phyloP scores from a whole-genome alignment of 306 rosid species.

The Prunus fruticosa region DNA sequence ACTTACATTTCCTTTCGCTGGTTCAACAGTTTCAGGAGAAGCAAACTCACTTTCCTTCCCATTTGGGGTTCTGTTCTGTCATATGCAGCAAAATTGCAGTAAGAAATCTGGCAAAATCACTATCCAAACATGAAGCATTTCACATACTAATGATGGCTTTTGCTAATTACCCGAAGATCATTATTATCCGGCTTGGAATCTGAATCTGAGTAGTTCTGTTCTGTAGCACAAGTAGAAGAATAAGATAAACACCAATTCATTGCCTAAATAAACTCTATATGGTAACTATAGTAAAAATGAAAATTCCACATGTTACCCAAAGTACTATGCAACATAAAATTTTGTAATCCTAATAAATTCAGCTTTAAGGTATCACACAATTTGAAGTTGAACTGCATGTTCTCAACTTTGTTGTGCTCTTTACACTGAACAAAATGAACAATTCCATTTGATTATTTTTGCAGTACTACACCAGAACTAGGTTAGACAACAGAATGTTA shows the following conservation, averaged over 20 bases:
- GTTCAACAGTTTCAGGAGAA: constrained; percentile 51
- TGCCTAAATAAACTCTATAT: background rate
- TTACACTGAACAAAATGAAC: background rate
- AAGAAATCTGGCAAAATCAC: constrained; percentile 29
- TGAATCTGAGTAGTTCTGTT: constrained; percentile 37
- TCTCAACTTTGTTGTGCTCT: background rate
- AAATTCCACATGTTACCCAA: constrained; percentile 16
- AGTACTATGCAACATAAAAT: background rate
- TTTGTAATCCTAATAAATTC: background rate
- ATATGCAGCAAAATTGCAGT: constrained; percentile 29
- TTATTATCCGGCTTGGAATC: constrained; percentile 51
- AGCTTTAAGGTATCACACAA: background rate
- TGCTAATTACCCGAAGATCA: constrained; percentile 61
- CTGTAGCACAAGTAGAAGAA: constrained; percentile 48
- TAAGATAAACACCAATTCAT: constrained; percentile 26
- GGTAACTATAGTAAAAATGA: constrained; percentile 13
- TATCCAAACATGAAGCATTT: constrained; percentile 23
- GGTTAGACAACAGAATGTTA: constrained; percentile 5
- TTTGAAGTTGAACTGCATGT: constrained; percentile 2
- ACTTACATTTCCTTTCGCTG: constrained; percentile 55
- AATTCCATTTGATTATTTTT: constrained; percentile 9
- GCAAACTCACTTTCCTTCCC: constrained; percentile 34
- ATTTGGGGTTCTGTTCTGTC: constrained; percentile 60
- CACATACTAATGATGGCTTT: background rate
- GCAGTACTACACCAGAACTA: constrained; percentile 14